A percentile compares a stretch with the other conserved stretches of the same genome.
Conservation (phyloP, 1,139 yeast species). For the Diutina rugosa region DNA sequence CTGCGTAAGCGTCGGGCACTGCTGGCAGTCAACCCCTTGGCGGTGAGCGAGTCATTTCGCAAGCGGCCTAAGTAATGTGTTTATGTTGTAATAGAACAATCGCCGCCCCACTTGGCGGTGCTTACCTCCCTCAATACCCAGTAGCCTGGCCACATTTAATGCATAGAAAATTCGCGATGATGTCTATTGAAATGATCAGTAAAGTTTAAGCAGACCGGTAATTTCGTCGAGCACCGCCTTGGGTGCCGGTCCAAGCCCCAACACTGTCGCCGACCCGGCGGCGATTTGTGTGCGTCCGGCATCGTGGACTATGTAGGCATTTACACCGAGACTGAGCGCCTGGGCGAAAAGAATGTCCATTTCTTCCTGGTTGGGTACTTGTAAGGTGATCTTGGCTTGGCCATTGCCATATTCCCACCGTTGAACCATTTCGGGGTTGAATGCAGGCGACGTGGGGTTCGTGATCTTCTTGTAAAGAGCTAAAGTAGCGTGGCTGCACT, state of each 20-base stretch:
- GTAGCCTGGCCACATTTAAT: background rate
- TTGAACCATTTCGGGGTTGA: slow-evolving; percentile 44
- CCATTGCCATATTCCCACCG: slow-evolving; percentile 74
- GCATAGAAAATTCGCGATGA: background rate
- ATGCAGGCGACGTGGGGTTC: slow-evolving; percentile 38
- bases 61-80: background rate
- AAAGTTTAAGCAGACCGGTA: slow-evolving; percentile 67
- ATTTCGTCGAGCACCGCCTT: slow-evolving; percentile 65
- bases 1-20: slow-evolving; percentile 27
- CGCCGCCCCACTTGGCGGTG: slow-evolving; percentile 5
- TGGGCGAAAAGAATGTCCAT: slow-evolving; percentile 69
- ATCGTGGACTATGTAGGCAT: slow-evolving; percentile 75
- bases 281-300: slow-evolving; percentile 97
- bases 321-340: slow-evolving; percentile 71
- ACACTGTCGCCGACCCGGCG: slow-evolving; percentile 87
- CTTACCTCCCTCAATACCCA: background rate
- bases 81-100: background rate
- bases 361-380: slow-evolving; percentile 61
- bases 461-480: slow-evolving; percentile 70
- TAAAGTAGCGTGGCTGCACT: slow-evolving; percentile 94
- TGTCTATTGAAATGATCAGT: slow-evolving; percentile 20
- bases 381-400: slow-evolving; percentile 90
- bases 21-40: slow-evolving; percentile 31
- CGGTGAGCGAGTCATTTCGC: slow-evolving; percentile 10
- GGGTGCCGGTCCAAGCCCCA: slow-evolving; percentile 98